A percentile compares a stretch with the other conserved stretches of the same genome.
Conservation (phyloP, 2,329 filamentous ascomycete species). For the Byssothecium circinans region DNA sequence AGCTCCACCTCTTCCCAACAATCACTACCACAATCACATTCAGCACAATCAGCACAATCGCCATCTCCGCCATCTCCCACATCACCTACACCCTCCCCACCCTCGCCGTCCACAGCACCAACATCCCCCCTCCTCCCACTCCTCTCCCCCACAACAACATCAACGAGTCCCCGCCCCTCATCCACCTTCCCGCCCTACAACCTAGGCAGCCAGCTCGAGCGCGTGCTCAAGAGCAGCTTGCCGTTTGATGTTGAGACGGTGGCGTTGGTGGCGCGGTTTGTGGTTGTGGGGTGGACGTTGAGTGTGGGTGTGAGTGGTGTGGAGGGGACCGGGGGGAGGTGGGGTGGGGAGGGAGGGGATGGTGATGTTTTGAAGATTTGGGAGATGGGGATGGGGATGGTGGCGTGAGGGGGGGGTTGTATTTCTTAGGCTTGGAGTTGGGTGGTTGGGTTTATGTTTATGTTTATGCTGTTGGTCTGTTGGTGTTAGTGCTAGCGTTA, state of each 20-base stretch:
- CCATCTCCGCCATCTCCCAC: too few species aligned
- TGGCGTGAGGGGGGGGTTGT: not conserved
- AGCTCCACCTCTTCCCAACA: too few species aligned
- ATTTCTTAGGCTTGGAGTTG: not conserved
- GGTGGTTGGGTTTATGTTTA: too few species aligned
- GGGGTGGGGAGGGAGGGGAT: constrained; percentile 5
- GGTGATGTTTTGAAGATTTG: constrained; percentile 8
- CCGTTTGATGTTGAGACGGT: constrained; percentile 29
- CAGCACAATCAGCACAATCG: too few species aligned
- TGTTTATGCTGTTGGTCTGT: too few species aligned
- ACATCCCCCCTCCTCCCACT: constrained; percentile 1
- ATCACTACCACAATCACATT: too few species aligned
- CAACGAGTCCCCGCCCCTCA: constrained; percentile 2
- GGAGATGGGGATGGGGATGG: constrained; percentile 9
- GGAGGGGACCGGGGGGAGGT: constrained; percentile 21
- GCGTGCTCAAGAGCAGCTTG: constrained; percentile 26
- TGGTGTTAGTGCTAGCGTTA: too few species aligned
- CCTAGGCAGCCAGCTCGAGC: constrained; percentile 29
- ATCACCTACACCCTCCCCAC: too few species aligned
- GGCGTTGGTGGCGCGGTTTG: constrained; percentile 28
- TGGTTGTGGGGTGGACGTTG: constrained; percentile 38
- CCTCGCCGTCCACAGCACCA: not conserved
- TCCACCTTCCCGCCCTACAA: constrained; percentile 16
- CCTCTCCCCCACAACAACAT: too few species aligned
- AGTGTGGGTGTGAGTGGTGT: constrained; percentile 27